Evolutionary conservation across 1,284 basidiomycete species (phyloP).

Genomic region (Veloporphyrellus conicus): DNA sequence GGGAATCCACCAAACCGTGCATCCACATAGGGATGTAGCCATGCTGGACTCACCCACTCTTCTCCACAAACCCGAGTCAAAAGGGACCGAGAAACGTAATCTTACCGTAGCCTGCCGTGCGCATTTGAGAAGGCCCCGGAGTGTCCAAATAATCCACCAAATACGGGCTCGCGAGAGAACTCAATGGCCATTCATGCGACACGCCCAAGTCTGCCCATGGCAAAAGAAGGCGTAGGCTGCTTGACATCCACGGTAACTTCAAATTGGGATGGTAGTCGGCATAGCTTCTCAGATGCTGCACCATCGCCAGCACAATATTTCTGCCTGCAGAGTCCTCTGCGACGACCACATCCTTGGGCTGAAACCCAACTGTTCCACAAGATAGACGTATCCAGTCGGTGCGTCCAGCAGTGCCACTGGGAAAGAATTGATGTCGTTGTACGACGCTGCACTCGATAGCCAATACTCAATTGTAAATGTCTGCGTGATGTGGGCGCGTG

Average conservation of each 20-base stretch:
- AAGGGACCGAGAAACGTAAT: slow-evolving; percentile 22
- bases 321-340: too few relatives aligned
- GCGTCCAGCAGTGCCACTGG: slow-evolving; percentile 55
- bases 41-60: slow-evolving; percentile 24
- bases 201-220: too few relatives aligned
- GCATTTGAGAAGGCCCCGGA: not conserved
- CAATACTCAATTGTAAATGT: slow-evolving; percentile 45
- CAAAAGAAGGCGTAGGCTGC: too few relatives aligned
- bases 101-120: slow-evolving; percentile 12
- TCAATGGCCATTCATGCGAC: too few relatives aligned
- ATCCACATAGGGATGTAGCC: slow-evolving; percentile 10
- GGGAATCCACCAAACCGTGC: slow-evolving; percentile 35
- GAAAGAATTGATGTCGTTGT: slow-evolving; percentile 36
- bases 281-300: too few relatives aligned
- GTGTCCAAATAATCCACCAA: slow-evolving; percentile 9
- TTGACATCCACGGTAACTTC: too few relatives aligned
- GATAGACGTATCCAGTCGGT: too few relatives aligned
- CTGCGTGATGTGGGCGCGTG: slow-evolving; percentile 26
- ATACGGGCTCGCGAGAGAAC: too few relatives aligned
- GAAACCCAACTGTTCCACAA: too few relatives aligned
- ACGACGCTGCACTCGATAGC: slow-evolving; percentile 31
- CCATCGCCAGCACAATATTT: too few relatives aligned
- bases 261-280: too few relatives aligned
- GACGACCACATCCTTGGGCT: too few relatives aligned
- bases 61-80: slow-evolving; percentile 23